Evolutionary conservation across 306 rosid species (phyloP), one percentile per base, ranked within the genome.

Genomic region (Notholithocarpus densiflorus): DNA sequence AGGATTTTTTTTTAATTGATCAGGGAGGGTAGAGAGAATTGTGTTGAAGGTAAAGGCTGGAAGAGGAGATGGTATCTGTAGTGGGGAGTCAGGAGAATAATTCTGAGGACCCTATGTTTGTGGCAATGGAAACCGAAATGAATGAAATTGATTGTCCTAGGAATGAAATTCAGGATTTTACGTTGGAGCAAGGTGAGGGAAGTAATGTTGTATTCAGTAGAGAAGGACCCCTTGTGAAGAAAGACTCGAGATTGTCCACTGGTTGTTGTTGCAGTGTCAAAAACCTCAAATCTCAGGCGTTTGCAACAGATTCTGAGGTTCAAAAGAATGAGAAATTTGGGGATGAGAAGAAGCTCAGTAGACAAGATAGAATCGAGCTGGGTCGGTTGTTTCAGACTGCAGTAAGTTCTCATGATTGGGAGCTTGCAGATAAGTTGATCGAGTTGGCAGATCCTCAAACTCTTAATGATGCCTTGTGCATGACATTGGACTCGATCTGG

Each of bases 401-500:
- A 1, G 89, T 88, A 51, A 89, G 96, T 86, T 87, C 92, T 74
- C 90, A 88, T 82, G 93, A 93, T 76, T 93, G 96, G 97, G 90
- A 85, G 24, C 88, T 82, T 83, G 97, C 97, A 0, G 92, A 93
- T 77, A 93, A 83, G 83, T 90, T 93, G 90, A 89, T 90, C 40
- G 48, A 78, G 56, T 75, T 87, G 76, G 92, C 94, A 23, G 96
- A 93, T 93, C 91, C 90, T 12, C 96, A 88, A 68, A 86, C 92
- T 7, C 91, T 93, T 68, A 93, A 93, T 75, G 97, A 93, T 84
- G 97, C 92, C 51, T 79, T 93, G 87, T 93, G 97, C 71, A 88
- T 89, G 32, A 80, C 97, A 19, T 79, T 93, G 81, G 97, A 93
- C 82, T 93, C 97, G 53, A 85, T 93, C 76, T 93, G 97, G 97